These are phyloP conservation scores for Tylopilus subfusipes DNA, from an alignment of 768 basidiomycete genomes.

Conservation along the genomic window DNA sequence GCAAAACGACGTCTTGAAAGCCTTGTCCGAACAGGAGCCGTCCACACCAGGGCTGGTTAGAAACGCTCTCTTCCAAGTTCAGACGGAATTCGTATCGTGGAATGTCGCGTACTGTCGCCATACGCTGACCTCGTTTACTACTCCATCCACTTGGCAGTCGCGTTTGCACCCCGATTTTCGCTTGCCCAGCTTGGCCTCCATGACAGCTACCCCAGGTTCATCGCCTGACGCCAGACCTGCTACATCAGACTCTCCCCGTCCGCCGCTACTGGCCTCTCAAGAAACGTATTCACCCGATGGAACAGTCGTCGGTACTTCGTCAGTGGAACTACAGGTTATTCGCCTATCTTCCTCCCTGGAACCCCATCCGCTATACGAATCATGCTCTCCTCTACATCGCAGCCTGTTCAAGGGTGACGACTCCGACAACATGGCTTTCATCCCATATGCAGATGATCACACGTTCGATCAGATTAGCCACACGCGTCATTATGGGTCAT, in stretches of 20 bases:
- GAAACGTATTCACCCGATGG: constrained; percentile 17
- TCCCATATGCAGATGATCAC: constrained; percentile 62
- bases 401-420: constrained; percentile 58
- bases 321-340: constrained; percentile 16
- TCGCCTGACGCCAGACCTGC: not conserved
- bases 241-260: not conserved
- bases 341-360: constrained; percentile 11
- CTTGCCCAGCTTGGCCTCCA: not conserved
- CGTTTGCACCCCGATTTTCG: constrained; percentile 12
- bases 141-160: constrained; percentile 16
- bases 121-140: constrained; percentile 12
- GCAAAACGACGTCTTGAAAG: constrained; percentile 7
- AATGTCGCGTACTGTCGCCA: constrained; percentile 11
- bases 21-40: not conserved
- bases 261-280: constrained; percentile 5
- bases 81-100: constrained; percentile 25
- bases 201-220: not conserved
- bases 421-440: constrained; percentile 50
- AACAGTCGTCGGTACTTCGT: constrained; percentile 4
- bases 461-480: constrained; percentile 44
- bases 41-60: constrained; percentile 12
- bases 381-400: constrained; percentile 47
- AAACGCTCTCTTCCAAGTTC: constrained; percentile 19
- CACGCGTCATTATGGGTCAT: constrained; percentile 37
- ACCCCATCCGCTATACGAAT: constrained; percentile 47